Base-by-base conservation (phyloP, 2,329 filamentous ascomycete species). In the Arthrinium phaeospermum region DNA sequence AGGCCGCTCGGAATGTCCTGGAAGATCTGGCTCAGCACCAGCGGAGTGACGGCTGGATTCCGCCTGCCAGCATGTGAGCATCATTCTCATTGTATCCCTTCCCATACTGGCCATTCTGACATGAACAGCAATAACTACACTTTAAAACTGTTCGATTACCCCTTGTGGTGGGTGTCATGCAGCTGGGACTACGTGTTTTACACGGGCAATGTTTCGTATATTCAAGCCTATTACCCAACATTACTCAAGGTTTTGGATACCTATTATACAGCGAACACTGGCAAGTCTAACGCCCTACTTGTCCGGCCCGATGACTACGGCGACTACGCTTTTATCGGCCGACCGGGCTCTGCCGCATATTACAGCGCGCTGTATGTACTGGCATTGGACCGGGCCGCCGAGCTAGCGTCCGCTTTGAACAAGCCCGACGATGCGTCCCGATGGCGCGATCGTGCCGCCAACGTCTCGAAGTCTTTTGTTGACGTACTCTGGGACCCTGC, bases 281-380 rank as follows among this genome's bases (percentile, higher is more conserved):
- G 86, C 71, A 67, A 70, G 3, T 73, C 75, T 0, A 86, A 83
- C 0, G 78, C 78, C 0, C 81, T 87, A 0, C 79, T 89, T 3
- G 79, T 82, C 27, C 86, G 87, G 71, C 82, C 81, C 2, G 80
- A 78, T 6, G 80, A 80, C 1, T 87, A 87, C 72, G 86, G 87
- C 4, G 87, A 89, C 76, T 89, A 85, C 74, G 87, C 86, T 0
- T 89, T 89, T 74, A 77, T 88, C 1, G 81, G 82, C 0, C 82
- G 87, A 4, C 82, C 78, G 30, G 86, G 87, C 0, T 79, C 84
- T 1, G 83, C 87, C 30, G 87, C 85, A 0, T 89, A 89, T 73
- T 88, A 88, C 82, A 89, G 86, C 72, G 85, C 85, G 0, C 80
- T 88, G 3, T 88, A 88, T 71, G 82, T 86, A 2, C 80, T 85